Conservation (phyloP, 768 basidiomycete species). For the Kwoniella heveanensis region DNA sequence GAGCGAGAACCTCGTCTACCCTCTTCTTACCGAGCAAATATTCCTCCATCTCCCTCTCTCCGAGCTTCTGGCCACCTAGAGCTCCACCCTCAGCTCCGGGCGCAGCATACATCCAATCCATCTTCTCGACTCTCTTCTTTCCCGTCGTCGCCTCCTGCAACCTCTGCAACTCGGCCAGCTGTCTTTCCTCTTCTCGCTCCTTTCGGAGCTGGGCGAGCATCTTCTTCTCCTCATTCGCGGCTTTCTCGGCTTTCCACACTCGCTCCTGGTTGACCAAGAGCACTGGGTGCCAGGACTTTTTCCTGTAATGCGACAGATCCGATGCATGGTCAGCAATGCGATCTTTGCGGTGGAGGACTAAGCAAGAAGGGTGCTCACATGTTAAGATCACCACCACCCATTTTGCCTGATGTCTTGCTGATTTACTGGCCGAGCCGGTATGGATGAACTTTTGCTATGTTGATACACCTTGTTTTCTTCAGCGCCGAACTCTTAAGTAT, state of each 20-base stretch:
- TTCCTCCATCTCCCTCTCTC: constrained; percentile 83
- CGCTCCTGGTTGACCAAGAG: constrained; percentile 97
- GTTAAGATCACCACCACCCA: constrained; percentile 97
- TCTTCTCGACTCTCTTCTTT: constrained; percentile 86
- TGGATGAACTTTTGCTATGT: neutral
- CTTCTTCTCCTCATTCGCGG: constrained; percentile 97
- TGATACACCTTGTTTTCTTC: neutral
- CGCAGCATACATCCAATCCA: constrained; percentile 99
- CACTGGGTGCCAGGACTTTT: constrained; percentile 95
- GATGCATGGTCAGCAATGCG: constrained; percentile 8
- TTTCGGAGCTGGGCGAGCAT: constrained; percentile 94
- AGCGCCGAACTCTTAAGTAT: too few relatives aligned
- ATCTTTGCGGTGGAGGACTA: neutral
- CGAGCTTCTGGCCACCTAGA: constrained; percentile 49
- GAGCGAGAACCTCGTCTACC: constrained; percentile 88
- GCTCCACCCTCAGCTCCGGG: constrained; percentile 81
- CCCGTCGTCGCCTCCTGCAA: constrained; percentile 94
- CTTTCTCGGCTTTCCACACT: constrained; percentile 99
- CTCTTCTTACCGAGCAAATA: constrained; percentile 96
- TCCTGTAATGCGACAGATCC: constrained; percentile 26
- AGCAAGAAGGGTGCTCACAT: constrained; percentile 68
- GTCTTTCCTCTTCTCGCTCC: constrained; percentile 96
- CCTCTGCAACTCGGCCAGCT: constrained; percentile 91
- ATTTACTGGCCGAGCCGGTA: constrained; percentile 23
- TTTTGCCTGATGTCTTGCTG: constrained; percentile 60